These are phyloP conservation scores for Neurospora sp. DNA, from an alignment of 495 filamentous ascomycete species.

Conservation along the genomic window DNA sequence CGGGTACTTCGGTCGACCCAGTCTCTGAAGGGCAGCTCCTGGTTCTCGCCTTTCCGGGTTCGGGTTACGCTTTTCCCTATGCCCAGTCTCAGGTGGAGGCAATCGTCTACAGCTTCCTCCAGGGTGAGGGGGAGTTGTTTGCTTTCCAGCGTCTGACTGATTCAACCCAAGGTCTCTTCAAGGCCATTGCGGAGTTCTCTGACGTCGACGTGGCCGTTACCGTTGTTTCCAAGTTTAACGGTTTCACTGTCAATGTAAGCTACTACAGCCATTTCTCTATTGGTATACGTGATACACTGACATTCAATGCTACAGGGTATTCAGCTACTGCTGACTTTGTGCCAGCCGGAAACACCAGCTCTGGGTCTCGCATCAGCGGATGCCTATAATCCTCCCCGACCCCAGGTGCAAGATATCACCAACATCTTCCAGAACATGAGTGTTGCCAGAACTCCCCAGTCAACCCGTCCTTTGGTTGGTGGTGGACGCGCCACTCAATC, in stretches of 20 bases:
- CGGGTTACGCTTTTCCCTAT: slow-evolving; percentile 8
- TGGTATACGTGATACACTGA: background rate
- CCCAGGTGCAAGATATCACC: slow-evolving; percentile 7
- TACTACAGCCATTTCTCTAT: background rate
- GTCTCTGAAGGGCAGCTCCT: slow-evolving; percentile 42
- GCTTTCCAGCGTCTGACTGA: slow-evolving; percentile 35
- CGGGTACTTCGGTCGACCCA: slow-evolving; percentile 16
- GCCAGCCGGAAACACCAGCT: background rate
- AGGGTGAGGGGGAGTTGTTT: slow-evolving; percentile 44
- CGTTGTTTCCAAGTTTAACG: slow-evolving; percentile 32
- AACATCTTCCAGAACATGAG: slow-evolving; percentile 11
- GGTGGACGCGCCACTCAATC: slow-evolving; percentile 4
- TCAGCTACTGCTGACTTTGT: slow-evolving; percentile 8
- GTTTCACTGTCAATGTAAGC: slow-evolving; percentile 39
- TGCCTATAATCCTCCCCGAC: background rate
- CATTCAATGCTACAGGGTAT: slow-evolving; percentile 6
- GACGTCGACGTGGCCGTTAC: slow-evolving; percentile 31
- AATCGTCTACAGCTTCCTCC: slow-evolving; percentile 36
- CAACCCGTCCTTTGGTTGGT: background rate
- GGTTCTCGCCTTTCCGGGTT: slow-evolving; percentile 28
- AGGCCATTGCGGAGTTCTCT: slow-evolving; percentile 44
- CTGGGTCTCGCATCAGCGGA: background rate
- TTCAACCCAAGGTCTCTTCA: slow-evolving; percentile 16
- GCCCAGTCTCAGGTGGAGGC: slow-evolving; percentile 26
- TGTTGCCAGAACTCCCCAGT: slow-evolving; percentile 4